Evolutionary conservation across 768 basidiomycete species (phyloP).

Genomic region (Calocera cornea): DNA sequence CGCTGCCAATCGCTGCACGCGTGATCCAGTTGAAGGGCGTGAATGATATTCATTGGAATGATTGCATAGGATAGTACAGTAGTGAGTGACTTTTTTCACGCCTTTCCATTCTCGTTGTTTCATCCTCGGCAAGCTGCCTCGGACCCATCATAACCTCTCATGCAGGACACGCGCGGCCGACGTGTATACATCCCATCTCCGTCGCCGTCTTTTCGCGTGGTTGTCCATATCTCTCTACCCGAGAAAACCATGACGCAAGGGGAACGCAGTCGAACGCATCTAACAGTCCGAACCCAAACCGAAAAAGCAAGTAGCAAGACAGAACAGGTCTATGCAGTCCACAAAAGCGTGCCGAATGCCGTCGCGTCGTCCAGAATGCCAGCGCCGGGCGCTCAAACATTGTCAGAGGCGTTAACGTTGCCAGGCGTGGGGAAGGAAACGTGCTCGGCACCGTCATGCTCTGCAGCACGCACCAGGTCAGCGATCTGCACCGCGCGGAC

Average conservation of each 20-base stretch:
- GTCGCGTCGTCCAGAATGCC: neutral
- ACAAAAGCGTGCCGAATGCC: neutral
- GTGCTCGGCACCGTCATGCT: neutral
- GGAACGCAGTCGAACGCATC: conserved; percentile 2
- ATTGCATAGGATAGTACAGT: neutral
- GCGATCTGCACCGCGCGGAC: conserved; percentile 23
- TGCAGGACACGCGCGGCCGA: neutral
- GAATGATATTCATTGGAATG: neutral
- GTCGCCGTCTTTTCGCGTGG: neutral
- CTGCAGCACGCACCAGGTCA: neutral
- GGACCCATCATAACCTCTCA: neutral
- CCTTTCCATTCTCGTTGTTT: neutral
- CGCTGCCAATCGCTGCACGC: no score
- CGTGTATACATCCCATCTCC: neutral
- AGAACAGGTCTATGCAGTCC: neutral
- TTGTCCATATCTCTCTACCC: neutral
- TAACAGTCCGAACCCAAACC: neutral
- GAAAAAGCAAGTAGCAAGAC: neutral
- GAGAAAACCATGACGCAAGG: neutral
- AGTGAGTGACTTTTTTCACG: neutral
- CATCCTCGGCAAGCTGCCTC: no score
- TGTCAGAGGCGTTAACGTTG: neutral
- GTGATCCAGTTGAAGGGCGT: neutral
- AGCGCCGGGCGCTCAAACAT: neutral
- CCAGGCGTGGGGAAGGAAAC: neutral